phyloP scores from a whole-genome alignment of 352 stramenopile species.

The Pythium rishiriense region DNA sequence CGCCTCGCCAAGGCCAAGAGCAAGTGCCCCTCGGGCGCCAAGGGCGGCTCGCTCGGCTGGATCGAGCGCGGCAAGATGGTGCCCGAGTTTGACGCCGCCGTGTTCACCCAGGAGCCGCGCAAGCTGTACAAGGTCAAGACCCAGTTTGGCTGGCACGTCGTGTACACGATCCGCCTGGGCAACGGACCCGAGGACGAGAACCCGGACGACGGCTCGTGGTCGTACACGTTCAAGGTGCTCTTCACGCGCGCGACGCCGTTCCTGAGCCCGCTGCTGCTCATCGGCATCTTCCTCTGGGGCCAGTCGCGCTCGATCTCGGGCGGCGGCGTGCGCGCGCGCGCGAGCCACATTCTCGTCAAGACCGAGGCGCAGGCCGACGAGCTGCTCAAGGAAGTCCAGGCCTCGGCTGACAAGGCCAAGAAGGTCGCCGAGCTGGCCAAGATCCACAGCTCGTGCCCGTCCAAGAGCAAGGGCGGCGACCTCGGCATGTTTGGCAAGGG shows the following conservation, averaged over 20 bases:
- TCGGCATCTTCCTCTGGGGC: slow-evolving; percentile 31
- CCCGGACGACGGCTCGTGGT: slow-evolving; percentile 24
- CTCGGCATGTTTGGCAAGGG: slow-evolving; percentile 69
- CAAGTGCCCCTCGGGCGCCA: slow-evolving; percentile 35
- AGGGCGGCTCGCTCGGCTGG: slow-evolving; percentile 34
- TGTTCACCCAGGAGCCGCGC: slow-evolving; percentile 32
- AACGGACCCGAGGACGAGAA: slow-evolving; percentile 29
- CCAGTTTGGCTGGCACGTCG: slow-evolving; percentile 43
- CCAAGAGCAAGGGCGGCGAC: slow-evolving; percentile 60
- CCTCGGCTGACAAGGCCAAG: slow-evolving; percentile 50
- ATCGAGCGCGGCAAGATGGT: slow-evolving; percentile 38
- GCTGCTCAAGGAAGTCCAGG: slow-evolving; percentile 51
- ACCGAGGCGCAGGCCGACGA: slow-evolving; percentile 63
- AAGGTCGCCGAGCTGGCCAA: slow-evolving; percentile 71
- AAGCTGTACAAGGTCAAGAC: slow-evolving; percentile 44
- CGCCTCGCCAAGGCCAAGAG: slow-evolving; percentile 32
- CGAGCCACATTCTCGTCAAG: slow-evolving; percentile 83
- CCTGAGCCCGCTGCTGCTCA: slow-evolving; percentile 26
- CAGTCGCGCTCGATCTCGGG: slow-evolving; percentile 22
- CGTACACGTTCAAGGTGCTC: slow-evolving; percentile 24
- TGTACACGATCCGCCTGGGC: slow-evolving; percentile 34
- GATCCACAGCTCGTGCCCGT: slow-evolving; percentile 73
- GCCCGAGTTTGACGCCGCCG: slow-evolving; percentile 34
- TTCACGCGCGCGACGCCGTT: slow-evolving; percentile 27
- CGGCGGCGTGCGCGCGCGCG: slow-evolving; percentile 42